phyloP scores from a whole-genome alignment of 345 rosid genomes.

The Corchorus olitorius region DNA sequence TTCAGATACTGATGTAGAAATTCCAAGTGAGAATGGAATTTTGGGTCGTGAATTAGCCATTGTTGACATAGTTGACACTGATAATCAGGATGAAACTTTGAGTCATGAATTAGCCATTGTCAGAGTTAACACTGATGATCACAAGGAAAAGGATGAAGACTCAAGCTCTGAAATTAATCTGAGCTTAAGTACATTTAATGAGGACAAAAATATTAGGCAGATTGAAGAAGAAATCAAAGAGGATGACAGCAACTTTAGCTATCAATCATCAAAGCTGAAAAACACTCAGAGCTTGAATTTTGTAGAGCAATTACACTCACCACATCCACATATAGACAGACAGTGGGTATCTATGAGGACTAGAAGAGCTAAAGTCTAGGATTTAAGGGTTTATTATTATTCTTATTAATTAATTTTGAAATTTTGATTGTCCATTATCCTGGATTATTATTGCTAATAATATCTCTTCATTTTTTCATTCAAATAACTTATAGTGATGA shows the following conservation, averaged over 20 bases:
- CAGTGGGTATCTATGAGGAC: slow-evolving; percentile 29
- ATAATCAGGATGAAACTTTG: background rate
- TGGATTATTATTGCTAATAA: too few relatives aligned
- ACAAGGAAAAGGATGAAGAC: background rate
- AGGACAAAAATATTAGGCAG: background rate
- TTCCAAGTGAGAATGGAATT: background rate
- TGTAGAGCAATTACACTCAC: background rate
- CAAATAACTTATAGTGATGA: too few relatives aligned
- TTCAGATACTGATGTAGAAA: slow-evolving; percentile 11
- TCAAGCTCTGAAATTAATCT: too few relatives aligned
- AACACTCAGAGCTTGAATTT: background rate
- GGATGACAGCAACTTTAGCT: slow-evolving; percentile 10
- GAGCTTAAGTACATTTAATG: too few relatives aligned
- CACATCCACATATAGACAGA: slow-evolving; percentile 22
- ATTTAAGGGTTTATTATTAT: background rate
- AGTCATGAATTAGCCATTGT: background rate
- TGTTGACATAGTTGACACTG: background rate
- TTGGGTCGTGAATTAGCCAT: background rate
- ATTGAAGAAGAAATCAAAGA: background rate
- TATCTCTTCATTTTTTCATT: too few relatives aligned
- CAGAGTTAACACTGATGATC: background rate
- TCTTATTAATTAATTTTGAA: too few relatives aligned
- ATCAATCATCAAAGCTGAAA: background rate
- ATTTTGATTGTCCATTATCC: too few relatives aligned
- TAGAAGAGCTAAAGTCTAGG: background rate